phyloP scores from a whole-genome alignment of 1,284 basidiomycete genomes.

The Peniophora sp. region DNA sequence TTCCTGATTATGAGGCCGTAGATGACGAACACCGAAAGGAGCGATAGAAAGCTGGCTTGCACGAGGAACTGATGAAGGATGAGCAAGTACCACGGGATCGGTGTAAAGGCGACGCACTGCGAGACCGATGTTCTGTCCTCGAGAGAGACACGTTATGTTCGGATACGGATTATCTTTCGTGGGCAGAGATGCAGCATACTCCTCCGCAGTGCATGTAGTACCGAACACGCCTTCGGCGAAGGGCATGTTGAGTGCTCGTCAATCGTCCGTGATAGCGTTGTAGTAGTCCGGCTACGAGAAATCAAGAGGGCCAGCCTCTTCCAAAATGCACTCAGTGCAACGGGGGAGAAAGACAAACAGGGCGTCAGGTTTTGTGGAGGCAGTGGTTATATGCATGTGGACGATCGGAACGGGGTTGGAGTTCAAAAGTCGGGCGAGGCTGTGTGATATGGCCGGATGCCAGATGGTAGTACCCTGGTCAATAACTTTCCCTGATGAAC shows the following conservation, averaged over 20 bases:
- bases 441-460: no score
- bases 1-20: constrained; percentile 5
- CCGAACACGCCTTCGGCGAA: constrained; percentile 4
- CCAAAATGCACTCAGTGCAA: not conserved
- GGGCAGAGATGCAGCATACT: constrained; percentile 1
- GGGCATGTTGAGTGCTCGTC: not conserved
- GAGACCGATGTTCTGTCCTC: constrained; percentile 8
- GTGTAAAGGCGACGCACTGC: constrained; percentile 3
- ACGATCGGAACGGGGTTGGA: no score
- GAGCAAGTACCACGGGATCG: not conserved
- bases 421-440: no score
- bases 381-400: no score
- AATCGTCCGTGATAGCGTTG: no score
- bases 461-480: no score
- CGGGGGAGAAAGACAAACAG: not conserved
- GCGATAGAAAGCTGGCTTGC: constrained; percentile 7
- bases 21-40: not conserved
- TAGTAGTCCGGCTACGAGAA: no score
- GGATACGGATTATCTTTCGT: not conserved
- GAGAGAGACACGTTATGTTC: constrained; percentile 7
- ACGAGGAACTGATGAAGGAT: constrained; percentile 5
- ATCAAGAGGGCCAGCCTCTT: not conserved
- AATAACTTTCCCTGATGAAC: no score
- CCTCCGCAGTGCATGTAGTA: constrained; percentile 8
- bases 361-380: no score